These are phyloP conservation scores for Penicillium polonicum DNA, from an alignment of 2,329 filamentous ascomycete genomes.

Conservation along the genomic window DNA sequence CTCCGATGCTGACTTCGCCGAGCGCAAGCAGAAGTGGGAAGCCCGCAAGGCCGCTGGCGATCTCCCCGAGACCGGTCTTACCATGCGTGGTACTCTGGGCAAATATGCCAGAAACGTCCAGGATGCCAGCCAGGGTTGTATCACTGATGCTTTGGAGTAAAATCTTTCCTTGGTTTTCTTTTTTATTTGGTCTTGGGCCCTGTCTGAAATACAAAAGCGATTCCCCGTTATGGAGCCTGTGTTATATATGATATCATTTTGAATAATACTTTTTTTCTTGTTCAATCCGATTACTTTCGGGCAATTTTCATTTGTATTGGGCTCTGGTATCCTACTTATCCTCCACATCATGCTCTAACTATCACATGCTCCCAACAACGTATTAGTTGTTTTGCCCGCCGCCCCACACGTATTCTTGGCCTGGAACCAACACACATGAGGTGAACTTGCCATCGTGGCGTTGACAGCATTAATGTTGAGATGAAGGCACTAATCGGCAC, in stretches of 20 bases:
- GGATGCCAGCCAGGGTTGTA: slow-evolving; percentile 50
- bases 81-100: slow-evolving; percentile 63
- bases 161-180: slow-evolving; percentile 9
- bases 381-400: neutral
- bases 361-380: neutral
- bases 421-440: too few relatives aligned
- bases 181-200: slow-evolving; percentile 16
- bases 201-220: slow-evolving; percentile 23
- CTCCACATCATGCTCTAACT: neutral
- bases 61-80: slow-evolving; percentile 53
- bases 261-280: slow-evolving; percentile 9
- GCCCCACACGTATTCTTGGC: too few relatives aligned
- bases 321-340: neutral
- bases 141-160: slow-evolving; percentile 45
- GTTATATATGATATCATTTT: slow-evolving; percentile 25
- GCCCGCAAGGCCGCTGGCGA: slow-evolving; percentile 41
- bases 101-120: slow-evolving; percentile 62
- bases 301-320: neutral
- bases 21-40: slow-evolving; percentile 61
- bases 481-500: too few relatives aligned
- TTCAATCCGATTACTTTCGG: neutral
- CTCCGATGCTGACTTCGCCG: slow-evolving; percentile 61
- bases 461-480: too few relatives aligned
- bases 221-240: slow-evolving; percentile 20
- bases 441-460: too few relatives aligned